phyloP scores from a whole-genome alignment of 2,329 filamentous ascomycete species.

The Fusarium sp. region DNA sequence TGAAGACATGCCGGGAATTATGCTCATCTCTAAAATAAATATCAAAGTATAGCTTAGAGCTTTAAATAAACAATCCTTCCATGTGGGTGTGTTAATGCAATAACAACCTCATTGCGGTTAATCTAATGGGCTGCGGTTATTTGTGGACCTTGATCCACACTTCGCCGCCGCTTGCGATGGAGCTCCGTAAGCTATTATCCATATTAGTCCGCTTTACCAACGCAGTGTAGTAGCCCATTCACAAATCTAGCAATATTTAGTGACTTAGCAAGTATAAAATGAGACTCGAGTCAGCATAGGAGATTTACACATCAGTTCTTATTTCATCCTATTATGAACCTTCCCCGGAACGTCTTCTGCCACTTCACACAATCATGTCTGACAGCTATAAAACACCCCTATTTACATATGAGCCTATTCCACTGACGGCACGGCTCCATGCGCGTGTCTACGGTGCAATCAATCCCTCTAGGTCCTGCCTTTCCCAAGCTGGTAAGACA shows the following conservation, averaged over 20 bases:
- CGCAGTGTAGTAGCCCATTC: no score
- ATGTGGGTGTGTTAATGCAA: no score
- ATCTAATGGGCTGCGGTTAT: no score
- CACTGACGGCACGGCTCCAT: not conserved
- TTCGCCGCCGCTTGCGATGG: not conserved
- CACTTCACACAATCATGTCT: not conserved
- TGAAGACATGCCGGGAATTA: no score
- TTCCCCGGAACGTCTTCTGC: not conserved
- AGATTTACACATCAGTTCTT: not conserved
- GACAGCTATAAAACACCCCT: no score
- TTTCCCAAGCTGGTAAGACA: conserved; percentile 4
- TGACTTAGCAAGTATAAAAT: not conserved
- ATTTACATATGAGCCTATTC: not conserved
- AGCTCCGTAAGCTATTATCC: not conserved
- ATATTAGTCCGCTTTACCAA: no score
- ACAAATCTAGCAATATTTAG: not conserved
- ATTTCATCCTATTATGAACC: not conserved
- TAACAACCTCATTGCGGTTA: no score
- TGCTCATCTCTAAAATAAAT: no score
- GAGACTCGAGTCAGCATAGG: not conserved
- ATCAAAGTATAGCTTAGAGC: no score
- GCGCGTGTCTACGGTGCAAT: not conserved
- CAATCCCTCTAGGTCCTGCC: not conserved
- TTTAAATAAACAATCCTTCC: no score
- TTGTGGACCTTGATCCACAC: not conserved